Evolutionary conservation across 352 stramenopile genomes (phyloP).

Genomic region (Albugo candida): DNA sequence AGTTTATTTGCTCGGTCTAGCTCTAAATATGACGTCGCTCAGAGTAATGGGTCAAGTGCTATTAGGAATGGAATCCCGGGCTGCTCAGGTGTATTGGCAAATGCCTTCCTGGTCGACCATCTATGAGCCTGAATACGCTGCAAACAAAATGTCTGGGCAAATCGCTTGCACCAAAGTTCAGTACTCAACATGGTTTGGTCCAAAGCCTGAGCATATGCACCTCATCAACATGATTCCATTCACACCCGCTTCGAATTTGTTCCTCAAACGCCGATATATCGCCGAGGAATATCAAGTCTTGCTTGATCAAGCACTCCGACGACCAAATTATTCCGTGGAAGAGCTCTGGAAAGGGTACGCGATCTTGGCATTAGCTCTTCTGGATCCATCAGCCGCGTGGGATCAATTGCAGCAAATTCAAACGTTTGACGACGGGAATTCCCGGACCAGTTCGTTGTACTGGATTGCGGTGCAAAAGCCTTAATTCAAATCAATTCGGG

Average conservation of each 20-base stretch:
- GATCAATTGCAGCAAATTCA: constrained; percentile 31
- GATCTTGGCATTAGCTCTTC: constrained; percentile 67
- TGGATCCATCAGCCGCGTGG: constrained; percentile 55
- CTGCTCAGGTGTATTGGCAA: constrained; percentile 91
- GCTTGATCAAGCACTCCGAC: constrained; percentile 44
- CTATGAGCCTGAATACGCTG: constrained; percentile 47
- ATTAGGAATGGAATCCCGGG: constrained; percentile 85
- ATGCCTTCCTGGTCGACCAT: constrained; percentile 49
- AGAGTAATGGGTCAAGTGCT: constrained; percentile 82
- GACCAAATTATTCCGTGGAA: constrained; percentile 33
- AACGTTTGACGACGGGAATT: constrained; percentile 76
- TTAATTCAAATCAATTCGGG: no score
- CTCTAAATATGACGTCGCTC: constrained; percentile 40
- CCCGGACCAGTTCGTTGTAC: constrained; percentile 75
- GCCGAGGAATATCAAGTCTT: constrained; percentile 62
- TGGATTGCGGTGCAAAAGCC: constrained; percentile 56
- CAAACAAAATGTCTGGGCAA: constrained; percentile 75
- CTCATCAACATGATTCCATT: constrained; percentile 86
- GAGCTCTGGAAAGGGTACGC: constrained; percentile 70
- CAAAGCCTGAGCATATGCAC: constrained; percentile 72
- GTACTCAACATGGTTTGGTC: constrained; percentile 78
- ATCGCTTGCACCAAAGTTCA: constrained; percentile 58
- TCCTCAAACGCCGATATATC: constrained; percentile 48
- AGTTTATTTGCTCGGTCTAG: constrained; percentile 83
- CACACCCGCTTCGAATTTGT: constrained; percentile 63